Base-by-base conservation (phyloP, 2,329 filamentous ascomycete genomes). In the Penicillium sp. region DNA sequence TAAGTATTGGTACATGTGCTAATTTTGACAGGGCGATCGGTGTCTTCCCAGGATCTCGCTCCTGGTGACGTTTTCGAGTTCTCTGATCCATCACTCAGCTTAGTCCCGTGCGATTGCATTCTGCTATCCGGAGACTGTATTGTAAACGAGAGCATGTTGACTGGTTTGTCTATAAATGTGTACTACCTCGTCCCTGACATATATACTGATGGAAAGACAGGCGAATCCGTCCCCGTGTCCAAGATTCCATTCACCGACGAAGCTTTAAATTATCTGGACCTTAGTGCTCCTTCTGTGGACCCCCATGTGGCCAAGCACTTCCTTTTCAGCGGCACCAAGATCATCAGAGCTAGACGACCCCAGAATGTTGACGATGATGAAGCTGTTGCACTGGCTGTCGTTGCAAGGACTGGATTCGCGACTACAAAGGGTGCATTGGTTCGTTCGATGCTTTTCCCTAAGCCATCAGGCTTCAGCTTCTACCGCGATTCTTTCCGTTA, bases 121-220 rank as follows among this genome's bases (percentile, higher is more conserved):
- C 77, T 99, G 5, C 80, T 99, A 0, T 90, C 90, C 46, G 95
- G 94, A 33, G 95, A 99, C 73, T 97, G 92, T 66, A 97, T 99
- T 56, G 92, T 99, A 59, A 99, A 99, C 66, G 94, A 99, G 74
- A 97, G 94, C 75, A 99, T 99, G 94, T 83, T 99, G 29, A 99
- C 94, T 32, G 85, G 78, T 81, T 67, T 58, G 67, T 56, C 18
- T 33, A 29, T n/a, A 3, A 17, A 29, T 10, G 10, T 15, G 9
- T 41, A 13, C 29, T 15, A 26, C 23, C 8, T 21, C 9, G 10
- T 7, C 17, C n/a, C n/a, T 13, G 7, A 12, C n/a, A 2, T 9
- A 20, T 32, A 12, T 26, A 30, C 65, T 69, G 53, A 70, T 46
- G 30, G 3, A 23, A 43, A 13, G 34, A 30, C 49, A 83, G 89